These are phyloP conservation scores for Fusarium praegraminearum DNA, from an alignment of 2,329 filamentous ascomycete species.

Conservation along the genomic window DNA sequence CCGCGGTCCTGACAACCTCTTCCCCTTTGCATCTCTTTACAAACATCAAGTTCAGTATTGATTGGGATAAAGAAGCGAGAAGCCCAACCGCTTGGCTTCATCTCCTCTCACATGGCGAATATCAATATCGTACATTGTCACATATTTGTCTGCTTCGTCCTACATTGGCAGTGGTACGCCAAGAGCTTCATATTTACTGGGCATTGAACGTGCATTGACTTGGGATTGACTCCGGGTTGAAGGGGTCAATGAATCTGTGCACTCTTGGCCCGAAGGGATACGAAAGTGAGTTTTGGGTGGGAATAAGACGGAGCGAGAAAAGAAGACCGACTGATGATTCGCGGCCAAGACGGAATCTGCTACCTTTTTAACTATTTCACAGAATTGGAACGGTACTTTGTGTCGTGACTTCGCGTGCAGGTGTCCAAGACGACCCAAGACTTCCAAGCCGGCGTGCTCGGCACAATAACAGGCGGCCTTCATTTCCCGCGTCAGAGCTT, in stretches of 20 bases:
- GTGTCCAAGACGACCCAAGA: conserved; percentile 44
- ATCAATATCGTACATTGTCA: conserved; percentile 25
- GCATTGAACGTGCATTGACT: conserved; percentile 27
- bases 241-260: conserved; percentile 2
- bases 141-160: conserved; percentile 29
- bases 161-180: conserved; percentile 41
- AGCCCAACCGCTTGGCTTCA: conserved; percentile 24
- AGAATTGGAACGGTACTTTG: conserved; percentile 5
- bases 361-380: conserved; percentile 21
- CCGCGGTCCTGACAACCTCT: conserved; percentile 25
- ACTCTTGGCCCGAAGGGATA: neutral
- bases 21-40: conserved; percentile 11
- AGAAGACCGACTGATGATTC: conserved; percentile 15
- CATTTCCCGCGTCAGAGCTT: conserved; percentile 43
- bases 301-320: conserved; percentile 6
- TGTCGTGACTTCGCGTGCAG: conserved; percentile 27
- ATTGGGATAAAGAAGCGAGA: conserved; percentile 38
- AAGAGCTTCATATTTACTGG: conserved; percentile 31
- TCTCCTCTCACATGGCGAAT: conserved; percentile 7
- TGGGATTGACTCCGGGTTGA: neutral
- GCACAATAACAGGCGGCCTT: conserved; percentile 44
- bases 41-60: conserved; percentile 8
- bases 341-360: conserved; percentile 22
- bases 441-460: conserved; percentile 47
- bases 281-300: conserved; percentile 1